A percentile compares a stretch with the other conserved stretches of the same genome.
phyloP scores from a whole-genome alignment of 1,284 basidiomycete species.

The Phaffia rhodozyma region DNA sequence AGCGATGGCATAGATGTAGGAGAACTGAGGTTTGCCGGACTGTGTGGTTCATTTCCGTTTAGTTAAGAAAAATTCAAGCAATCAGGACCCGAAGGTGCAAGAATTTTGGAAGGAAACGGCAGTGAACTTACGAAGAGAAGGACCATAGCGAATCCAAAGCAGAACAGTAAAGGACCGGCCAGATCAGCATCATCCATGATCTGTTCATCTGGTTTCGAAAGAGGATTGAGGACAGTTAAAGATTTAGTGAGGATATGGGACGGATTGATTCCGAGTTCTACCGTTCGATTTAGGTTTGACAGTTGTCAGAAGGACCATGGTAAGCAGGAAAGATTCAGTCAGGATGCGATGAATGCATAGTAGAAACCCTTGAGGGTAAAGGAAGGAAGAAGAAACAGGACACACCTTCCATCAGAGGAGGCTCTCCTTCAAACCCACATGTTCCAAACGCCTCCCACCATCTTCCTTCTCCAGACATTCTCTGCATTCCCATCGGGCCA shows the following conservation, averaged over 20 bases:
- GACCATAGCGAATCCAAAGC: constrained; percentile 80
- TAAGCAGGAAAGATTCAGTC: neutral
- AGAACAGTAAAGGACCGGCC: constrained; percentile 89
- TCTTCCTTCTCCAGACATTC: constrained; percentile 52
- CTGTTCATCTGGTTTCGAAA: constrained; percentile 72
- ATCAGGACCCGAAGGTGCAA: neutral
- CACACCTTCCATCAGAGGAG: constrained; percentile 78
- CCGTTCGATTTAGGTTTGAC: neutral
- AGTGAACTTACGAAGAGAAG: constrained; percentile 63
- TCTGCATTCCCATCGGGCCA: constrained; percentile 24
- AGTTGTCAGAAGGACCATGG: neutral
- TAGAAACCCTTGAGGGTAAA: neutral
- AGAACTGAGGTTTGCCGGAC: constrained; percentile 98
- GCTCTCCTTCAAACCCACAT: constrained; percentile 88
- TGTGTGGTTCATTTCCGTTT: constrained; percentile 30
- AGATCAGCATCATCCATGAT: constrained; percentile 99
- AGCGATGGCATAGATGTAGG: constrained; percentile 96
- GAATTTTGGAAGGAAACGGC: neutral
- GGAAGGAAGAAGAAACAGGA: constrained; percentile 10
- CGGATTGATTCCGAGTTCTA: constrained; percentile 96
- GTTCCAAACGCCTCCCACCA: constrained; percentile 97
- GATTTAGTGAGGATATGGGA: constrained; percentile 89
- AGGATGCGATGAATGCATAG: neutral
- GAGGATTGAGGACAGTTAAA: constrained; percentile 86
- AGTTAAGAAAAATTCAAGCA: neutral